A percentile compares a stretch with the other conserved stretches of the same genome.
Evolutionary conservation across 164 flowering plant genomes (phyloP).

Genomic region (Tinospora cordifolia): DNA sequence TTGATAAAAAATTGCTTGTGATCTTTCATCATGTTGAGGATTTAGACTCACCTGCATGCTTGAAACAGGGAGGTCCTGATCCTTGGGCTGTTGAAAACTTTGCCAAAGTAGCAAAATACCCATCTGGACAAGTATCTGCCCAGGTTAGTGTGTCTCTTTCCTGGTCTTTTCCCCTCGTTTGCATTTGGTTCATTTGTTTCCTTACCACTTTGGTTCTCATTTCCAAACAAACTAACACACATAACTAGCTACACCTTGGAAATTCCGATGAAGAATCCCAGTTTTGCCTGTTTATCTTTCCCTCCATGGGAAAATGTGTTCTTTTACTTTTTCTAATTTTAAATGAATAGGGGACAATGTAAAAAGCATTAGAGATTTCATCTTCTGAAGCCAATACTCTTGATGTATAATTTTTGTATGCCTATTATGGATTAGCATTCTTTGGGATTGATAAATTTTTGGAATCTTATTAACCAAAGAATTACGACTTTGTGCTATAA

Average conservation of each 20-base stretch:
- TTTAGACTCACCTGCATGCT: slow-evolving; percentile 8
- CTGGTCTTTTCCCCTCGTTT: background rate
- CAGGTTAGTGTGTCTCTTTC: slow-evolving; percentile 44
- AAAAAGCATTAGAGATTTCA: too few relatives aligned
- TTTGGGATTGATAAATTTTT: too few relatives aligned
- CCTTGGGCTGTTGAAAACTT: slow-evolving; percentile 85
- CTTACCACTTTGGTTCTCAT: background rate
- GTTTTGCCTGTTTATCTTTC: background rate
- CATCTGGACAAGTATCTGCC: slow-evolving; percentile 65
- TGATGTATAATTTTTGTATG: too few relatives aligned
- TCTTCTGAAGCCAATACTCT: too few relatives aligned
- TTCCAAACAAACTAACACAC: background rate
- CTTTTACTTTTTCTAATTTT: background rate
- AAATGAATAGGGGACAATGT: background rate
- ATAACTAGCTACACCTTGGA: background rate
- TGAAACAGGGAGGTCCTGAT: slow-evolving; percentile 76
- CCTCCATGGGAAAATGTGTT: background rate
- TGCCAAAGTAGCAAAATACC: slow-evolving; percentile 77
- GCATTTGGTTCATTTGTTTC: background rate
- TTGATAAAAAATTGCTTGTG: background rate
- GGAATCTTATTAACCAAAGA: too few relatives aligned
- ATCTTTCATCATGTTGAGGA: slow-evolving; percentile 2
- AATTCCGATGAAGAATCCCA: background rate
- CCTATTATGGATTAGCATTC: too few relatives aligned
- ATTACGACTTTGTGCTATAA: too few relatives aligned